Base-by-base conservation (phyloP, 1,284 basidiomycete species). In the Apiotrichum laibachii region DNA sequence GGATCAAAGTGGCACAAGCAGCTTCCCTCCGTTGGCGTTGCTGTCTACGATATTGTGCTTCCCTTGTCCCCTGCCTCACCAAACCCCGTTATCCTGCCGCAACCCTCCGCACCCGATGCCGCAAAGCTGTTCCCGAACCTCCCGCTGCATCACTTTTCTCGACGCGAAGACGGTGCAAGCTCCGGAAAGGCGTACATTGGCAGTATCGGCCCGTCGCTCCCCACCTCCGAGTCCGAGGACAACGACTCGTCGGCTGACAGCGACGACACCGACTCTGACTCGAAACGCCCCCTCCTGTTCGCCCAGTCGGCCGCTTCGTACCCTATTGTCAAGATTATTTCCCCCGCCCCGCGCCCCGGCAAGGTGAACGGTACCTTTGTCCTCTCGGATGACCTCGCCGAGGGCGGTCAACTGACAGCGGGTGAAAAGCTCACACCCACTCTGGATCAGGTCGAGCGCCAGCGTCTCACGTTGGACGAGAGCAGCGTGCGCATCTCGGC, bases 41-140 rank as follows among this genome's bases (percentile, higher is more conserved):
- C 73, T 2, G 77, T 77, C 16, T 79, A 77, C 62, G 77, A 79
- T 33, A 68, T 79, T 12, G 69, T 79, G 9, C 65, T 73, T 4
- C 75, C 77, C 0, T 48, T 69, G 5, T 56, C 71, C 2, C 62
- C 70, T 2, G 55, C 66, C 9, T 65, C 69, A 1, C 66, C 71
- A 19, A 71, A 72, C 53, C 76, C 77, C 5, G 75, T 79, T 10
- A 70, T 79, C n/a, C 70, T 79, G 1, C 77, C 77, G 19, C 77
- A 79, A 63, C 76, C 77, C 26, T 70, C 68, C 4, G 40, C 51
- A 19, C 51, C 51, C 16, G 51, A 42, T 7, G 42, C 42, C 6
- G 22, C 21, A 18, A 43, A 53, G 18, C 51, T 53, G 16, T 53
- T 53, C 51, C 51, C 51, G 2, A 44, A 42, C 21, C 42, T 53